Evolutionary conservation across 2,329 filamentous ascomycete genomes (phyloP), one percentile per base, ranked within the genome.

Genomic region (Didymella keratinophila): DNA sequence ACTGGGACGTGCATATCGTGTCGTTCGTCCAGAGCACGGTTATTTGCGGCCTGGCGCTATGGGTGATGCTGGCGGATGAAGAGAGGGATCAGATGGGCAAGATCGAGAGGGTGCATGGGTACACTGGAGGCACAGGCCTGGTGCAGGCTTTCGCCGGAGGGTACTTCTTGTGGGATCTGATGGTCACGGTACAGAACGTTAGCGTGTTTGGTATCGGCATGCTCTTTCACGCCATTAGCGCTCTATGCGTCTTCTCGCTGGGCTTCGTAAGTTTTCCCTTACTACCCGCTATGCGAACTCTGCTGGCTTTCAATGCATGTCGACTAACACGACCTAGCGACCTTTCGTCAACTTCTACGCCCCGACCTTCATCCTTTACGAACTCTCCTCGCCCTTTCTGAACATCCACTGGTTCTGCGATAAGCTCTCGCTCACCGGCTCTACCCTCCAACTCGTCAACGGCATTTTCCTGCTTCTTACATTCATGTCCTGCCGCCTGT

Each of bases 381-480:
- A 96, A 77, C 85, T 96, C 37, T 93, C 90, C 25, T 90, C 89
- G 4, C 91, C 91, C 8, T 93, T 95, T 77, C 83, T 95, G 57
- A 96, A 96, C 74, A 85, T 94, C 73, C 92, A 96, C 81, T 96
- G 92, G 92, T 95, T 95, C 81, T 91, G 90, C 78, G 92, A 96
- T 78, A 96, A 96, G 80, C 81, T 94, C 58, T 84, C 87, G 70
- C 87, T 92, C 83, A 95, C 92, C 0, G 92, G 92, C 34, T 87
- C 88, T 20, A 83, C 81, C 52, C 77, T 86, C 23, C 92, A 95
- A 79, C 83, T 93, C 27, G 87, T 91, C 77, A 95, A 95, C 70
- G 91, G 91, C 67, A 82, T 93, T 61, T 71, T 86, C 56, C 85
- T 95, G 3, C 85, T 94, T 51, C 76, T 81, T 64, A 91, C 85